A percentile compares a stretch with the other conserved stretches of the same genome.
phyloP scores from a whole-genome alignment of 768 basidiomycete species.

The Leccinum broughii region DNA sequence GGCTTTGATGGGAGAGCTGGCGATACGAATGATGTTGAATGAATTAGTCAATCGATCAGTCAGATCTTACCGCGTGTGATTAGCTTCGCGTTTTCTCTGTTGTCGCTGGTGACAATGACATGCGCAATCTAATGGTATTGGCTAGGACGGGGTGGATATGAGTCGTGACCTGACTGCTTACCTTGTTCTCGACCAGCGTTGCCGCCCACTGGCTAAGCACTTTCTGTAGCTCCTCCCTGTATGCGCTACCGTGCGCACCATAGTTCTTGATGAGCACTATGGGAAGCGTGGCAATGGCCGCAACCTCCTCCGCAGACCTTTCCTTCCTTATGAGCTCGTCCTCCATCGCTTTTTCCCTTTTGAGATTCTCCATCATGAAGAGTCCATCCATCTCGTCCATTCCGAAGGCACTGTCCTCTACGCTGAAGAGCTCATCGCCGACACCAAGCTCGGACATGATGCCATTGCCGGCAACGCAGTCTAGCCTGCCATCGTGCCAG shows the following conservation, averaged over 20 bases:
- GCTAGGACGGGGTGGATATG: neutral
- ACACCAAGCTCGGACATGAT: conserved; percentile 83
- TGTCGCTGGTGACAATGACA: conserved; percentile 88
- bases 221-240: conserved; percentile 69
- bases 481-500: conserved; percentile 87
- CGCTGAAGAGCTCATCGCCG: conserved; percentile 64
- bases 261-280: conserved; percentile 87
- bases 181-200: conserved; percentile 76
- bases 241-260: conserved; percentile 52
- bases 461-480: conserved; percentile 84
- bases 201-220: conserved; percentile 87
- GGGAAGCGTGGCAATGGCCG: conserved; percentile 65
- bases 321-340: conserved; percentile 33
- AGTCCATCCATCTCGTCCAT: conserved; percentile 9
- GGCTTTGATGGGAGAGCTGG: conserved; percentile 84
- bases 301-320: conserved; percentile 43
- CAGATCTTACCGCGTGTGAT: conserved; percentile 66
- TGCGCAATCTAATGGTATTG: conserved; percentile 68
- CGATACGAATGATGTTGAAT: neutral
- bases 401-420: conserved; percentile 33
- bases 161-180: conserved; percentile 28
- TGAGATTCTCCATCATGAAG: conserved; percentile 19
- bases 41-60: neutral
- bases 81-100: conserved; percentile 82
- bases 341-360: conserved; percentile 32